phyloP scores from a whole-genome alignment of 2,329 filamentous ascomycete species.

The Macrophomina phaseolina region DNA sequence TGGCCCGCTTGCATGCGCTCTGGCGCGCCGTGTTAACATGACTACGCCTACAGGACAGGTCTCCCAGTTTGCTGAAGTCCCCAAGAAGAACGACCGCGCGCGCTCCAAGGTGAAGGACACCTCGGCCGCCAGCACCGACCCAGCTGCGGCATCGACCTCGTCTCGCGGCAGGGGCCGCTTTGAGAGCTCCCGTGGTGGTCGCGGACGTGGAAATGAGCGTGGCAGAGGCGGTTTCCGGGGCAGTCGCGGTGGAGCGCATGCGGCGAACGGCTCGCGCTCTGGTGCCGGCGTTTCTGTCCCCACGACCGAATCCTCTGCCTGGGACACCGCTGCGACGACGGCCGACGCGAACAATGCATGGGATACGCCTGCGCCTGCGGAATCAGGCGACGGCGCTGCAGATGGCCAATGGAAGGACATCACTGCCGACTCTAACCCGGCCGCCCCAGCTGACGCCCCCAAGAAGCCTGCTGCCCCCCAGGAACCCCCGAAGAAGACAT shows the following conservation, averaged over 20 bases:
- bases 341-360: conserved; percentile 35
- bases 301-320: conserved; percentile 71
- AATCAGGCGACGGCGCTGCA: conserved; percentile 42
- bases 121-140: conserved; percentile 58
- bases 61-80: conserved; percentile 84
- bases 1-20: neutral
- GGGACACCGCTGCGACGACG: conserved; percentile 53
- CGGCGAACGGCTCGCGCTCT: conserved; percentile 66
- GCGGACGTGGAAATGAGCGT: conserved; percentile 64
- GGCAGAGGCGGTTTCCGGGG: conserved; percentile 60
- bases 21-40: conserved; percentile 34
- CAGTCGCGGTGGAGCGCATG: conserved; percentile 64
- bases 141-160: conserved; percentile 30
- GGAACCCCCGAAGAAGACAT: conserved; percentile 55
- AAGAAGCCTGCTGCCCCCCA: conserved; percentile 44
- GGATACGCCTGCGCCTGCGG: conserved; percentile 33
- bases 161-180: conserved; percentile 26
- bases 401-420: conserved; percentile 51
- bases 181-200: conserved; percentile 61
- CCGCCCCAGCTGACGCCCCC: conserved; percentile 39
- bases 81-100: conserved; percentile 75
- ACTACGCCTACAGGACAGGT: conserved; percentile 65
- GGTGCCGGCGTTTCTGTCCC: conserved; percentile 63
- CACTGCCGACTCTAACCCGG: conserved; percentile 35
- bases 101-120: conserved; percentile 75